Evolutionary conservation across 2,329 filamentous ascomycete genomes (phyloP).

Genomic region (Lomentospora prolificans): DNA sequence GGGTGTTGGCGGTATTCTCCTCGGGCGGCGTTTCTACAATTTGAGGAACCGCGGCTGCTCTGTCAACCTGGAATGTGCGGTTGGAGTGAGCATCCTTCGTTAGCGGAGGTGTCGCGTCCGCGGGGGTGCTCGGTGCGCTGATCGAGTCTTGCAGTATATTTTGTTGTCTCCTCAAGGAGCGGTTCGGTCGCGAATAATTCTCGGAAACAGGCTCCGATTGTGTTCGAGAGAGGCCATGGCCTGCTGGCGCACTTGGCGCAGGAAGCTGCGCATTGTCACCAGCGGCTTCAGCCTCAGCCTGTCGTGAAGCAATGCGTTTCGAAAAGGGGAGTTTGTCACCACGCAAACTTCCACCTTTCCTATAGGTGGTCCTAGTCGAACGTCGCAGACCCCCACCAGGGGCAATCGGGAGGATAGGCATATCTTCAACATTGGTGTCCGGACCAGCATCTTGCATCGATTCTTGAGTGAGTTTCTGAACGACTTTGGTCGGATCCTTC

Average conservation of each 20-base stretch:
- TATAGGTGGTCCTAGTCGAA: conserved; percentile 85
- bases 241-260: conserved; percentile 35
- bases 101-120: conserved; percentile 11
- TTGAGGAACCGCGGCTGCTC: conserved; percentile 35
- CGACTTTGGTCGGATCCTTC: conserved; percentile 63
- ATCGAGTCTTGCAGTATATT: conserved; percentile 36
- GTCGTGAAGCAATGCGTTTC: conserved; percentile 45
- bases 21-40: conserved; percentile 55
- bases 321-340: conserved; percentile 68
- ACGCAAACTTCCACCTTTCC: conserved; percentile 73
- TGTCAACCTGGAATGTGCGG: conserved; percentile 1
- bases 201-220: conserved; percentile 59
- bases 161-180: conserved; percentile 36
- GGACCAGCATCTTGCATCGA: conserved; percentile 20
- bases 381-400: conserved; percentile 73
- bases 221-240: conserved; percentile 48
- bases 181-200: conserved; percentile 53
- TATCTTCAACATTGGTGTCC: conserved; percentile 47
- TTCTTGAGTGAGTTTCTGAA: conserved; percentile 57
- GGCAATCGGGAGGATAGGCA: conserved; percentile 74
- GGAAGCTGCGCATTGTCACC: conserved; percentile 21
- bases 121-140: conserved; percentile 14
- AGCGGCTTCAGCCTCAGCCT: conserved; percentile 27
- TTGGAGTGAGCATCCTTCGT: not conserved
- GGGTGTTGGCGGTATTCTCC: conserved; percentile 13